phyloP scores from a whole-genome alignment of 148 eudicot species.

The Salicornia ramosissima region DNA sequence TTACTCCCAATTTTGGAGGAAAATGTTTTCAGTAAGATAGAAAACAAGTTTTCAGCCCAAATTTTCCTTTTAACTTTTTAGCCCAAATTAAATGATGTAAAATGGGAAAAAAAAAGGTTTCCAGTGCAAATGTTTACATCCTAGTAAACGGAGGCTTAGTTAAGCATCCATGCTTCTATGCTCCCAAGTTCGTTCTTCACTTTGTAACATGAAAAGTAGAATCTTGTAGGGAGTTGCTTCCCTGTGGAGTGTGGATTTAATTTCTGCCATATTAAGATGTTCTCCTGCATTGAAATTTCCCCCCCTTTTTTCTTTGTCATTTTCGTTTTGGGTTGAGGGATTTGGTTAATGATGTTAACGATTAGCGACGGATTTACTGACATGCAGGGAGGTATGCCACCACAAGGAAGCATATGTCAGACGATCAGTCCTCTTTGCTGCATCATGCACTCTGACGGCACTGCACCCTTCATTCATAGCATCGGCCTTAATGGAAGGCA shows the following conservation, averaged over 20 bases:
- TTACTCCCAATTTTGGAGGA: no score
- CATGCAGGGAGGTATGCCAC: slow-evolving; percentile 64
- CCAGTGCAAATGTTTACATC: no score
- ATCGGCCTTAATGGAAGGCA: slow-evolving; percentile 66
- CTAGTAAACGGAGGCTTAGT: no score
- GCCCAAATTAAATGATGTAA: no score
- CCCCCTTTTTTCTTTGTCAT: not conserved
- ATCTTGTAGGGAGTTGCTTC: not conserved
- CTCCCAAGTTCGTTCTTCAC: no score
- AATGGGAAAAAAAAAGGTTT: no score
- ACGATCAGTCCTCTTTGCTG: slow-evolving; percentile 81
- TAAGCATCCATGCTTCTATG: not conserved
- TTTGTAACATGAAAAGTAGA: not conserved
- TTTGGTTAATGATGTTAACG: not conserved
- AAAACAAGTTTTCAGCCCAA: no score
- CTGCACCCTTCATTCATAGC: slow-evolving; percentile 92
- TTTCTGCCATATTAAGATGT: not conserved
- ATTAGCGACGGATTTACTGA: slow-evolving; percentile 5
- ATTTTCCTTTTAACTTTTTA: no score
- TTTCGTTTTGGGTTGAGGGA: not conserved
- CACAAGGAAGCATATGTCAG: slow-evolving; percentile 89
- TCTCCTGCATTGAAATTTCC: not conserved
- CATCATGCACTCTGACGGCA: slow-evolving; percentile 66
- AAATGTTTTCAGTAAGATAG: no score
- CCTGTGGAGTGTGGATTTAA: no score